Conservation (phyloP, 768 basidiomycete species). For the Trametes cubensis region DNA sequence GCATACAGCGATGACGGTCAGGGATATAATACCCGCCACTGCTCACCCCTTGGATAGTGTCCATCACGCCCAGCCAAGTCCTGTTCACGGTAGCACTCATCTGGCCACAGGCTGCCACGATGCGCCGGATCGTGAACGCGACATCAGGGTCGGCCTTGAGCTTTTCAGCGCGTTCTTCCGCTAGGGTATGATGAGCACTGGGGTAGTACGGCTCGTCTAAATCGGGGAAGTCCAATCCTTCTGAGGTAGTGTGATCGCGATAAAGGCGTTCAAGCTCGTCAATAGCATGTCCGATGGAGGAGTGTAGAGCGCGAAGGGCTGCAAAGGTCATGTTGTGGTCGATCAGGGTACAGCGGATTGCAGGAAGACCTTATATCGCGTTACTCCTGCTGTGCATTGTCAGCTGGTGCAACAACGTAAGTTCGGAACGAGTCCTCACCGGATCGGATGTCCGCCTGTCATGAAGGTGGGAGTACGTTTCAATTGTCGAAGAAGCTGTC, state of each 20-base stretch:
- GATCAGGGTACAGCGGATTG: too few relatives aligned
- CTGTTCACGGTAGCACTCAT: constrained; percentile 64
- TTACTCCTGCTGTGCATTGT: too few relatives aligned
- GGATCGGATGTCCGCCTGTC: too few relatives aligned
- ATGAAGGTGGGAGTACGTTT: too few relatives aligned
- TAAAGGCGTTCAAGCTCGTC: constrained; percentile 66
- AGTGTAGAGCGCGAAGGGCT: constrained; percentile 60
- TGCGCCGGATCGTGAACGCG: neutral
- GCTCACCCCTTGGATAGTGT: constrained; percentile 66
- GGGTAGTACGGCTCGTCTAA: constrained; percentile 13
- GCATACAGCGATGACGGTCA: neutral
- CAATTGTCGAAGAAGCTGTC: too few relatives aligned
- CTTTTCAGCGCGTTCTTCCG: constrained; percentile 6
- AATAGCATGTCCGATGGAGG: constrained; percentile 66
- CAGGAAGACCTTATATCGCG: too few relatives aligned
- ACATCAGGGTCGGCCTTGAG: constrained; percentile 4
- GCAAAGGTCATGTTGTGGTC: constrained; percentile 44
- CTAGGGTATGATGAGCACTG: neutral
- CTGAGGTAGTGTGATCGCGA: neutral
- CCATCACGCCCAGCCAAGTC: constrained; percentile 69
- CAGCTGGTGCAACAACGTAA: too few relatives aligned
- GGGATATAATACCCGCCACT: constrained; percentile 43
- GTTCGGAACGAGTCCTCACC: too few relatives aligned
- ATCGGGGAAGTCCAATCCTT: neutral
- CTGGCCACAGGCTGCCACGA: constrained; percentile 58